Conservation (phyloP, 768 basidiomycete genomes). For the Hydnomerulius pinastri region DNA sequence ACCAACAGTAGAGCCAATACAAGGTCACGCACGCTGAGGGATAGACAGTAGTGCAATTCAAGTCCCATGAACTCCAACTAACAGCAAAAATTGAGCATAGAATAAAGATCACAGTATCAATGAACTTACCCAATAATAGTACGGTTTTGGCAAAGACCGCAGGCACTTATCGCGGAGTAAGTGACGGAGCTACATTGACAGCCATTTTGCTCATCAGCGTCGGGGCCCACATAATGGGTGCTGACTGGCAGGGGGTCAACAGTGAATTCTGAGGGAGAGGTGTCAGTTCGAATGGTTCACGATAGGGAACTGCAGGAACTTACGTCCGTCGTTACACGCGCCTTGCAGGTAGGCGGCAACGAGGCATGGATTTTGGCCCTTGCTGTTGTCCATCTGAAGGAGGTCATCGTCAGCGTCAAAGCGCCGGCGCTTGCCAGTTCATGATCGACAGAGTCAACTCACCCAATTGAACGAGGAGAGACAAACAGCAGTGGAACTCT, state of each 20-base stretch:
- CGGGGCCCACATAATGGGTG: conserved; percentile 37
- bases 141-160: conserved; percentile 55
- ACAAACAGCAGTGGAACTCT: conserved; percentile 26
- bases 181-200: conserved; percentile 61
- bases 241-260: conserved; percentile 39
- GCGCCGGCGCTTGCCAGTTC: neutral
- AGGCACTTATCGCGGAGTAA: conserved; percentile 58
- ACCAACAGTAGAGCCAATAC: neutral
- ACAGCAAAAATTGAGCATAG: conserved; percentile 6
- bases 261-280: conserved; percentile 33
- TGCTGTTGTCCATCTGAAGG: conserved; percentile 41
- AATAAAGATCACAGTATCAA: neutral
- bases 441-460: neutral
- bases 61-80: conserved; percentile 56
- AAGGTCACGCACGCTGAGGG: conserved; percentile 21
- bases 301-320: conserved; percentile 18
- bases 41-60: conserved; percentile 46
- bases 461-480: conserved; percentile 28
- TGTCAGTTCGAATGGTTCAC: conserved; percentile 11
- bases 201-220: conserved; percentile 21
- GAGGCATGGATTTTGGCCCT: conserved; percentile 47
- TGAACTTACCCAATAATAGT: conserved; percentile 36
- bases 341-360: conserved; percentile 46
- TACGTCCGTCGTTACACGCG: conserved; percentile 44
- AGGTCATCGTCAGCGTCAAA: conserved; percentile 1